These are phyloP conservation scores for Trichopus zeylanicus DNA, from an alignment of 116 monocot species.

Conservation along the genomic window DNA sequence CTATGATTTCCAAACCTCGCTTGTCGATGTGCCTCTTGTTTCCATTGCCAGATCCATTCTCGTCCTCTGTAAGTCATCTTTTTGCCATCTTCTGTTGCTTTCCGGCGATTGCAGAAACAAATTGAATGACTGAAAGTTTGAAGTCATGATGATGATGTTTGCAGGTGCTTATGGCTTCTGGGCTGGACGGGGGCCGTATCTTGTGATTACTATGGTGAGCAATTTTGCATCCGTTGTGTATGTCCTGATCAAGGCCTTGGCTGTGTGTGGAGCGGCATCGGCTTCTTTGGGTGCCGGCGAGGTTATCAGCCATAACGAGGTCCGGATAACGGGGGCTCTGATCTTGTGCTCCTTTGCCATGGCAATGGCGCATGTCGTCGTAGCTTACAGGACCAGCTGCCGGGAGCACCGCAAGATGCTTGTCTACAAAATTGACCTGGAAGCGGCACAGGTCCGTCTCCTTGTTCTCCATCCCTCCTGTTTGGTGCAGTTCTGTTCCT, in stretches of 20 bases:
- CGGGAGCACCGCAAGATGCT: conserved; percentile 61
- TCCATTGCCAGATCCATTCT: conserved; percentile 58
- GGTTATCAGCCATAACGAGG: conserved; percentile 20
- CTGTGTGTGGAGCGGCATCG: conserved; percentile 15
- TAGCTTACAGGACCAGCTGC: conserved; percentile 73
- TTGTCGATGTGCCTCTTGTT: conserved; percentile 62
- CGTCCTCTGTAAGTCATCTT: conserved; percentile 77
- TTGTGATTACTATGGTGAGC: conserved; percentile 39
- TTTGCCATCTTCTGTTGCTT: background rate
- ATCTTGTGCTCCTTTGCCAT: conserved; percentile 50
- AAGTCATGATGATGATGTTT: background rate
- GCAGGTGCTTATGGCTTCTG: conserved; percentile 59
- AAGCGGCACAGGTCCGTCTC: conserved; percentile 36
- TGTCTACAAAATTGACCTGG: conserved; percentile 80
- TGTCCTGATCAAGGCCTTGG: conserved; percentile 43
- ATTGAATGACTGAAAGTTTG: background rate
- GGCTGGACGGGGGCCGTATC: conserved; percentile 56
- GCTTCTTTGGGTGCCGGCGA: background rate
- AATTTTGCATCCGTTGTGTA: conserved; percentile 40
- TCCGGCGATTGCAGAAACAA: background rate
- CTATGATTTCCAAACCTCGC: conserved; percentile 52
- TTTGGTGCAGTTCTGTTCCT: background rate
- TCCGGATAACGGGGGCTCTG: conserved; percentile 26
- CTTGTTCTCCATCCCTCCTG: background rate
- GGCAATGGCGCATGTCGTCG: conserved; percentile 66